Evolutionary conservation across 2,329 filamentous ascomycete species (phyloP).

Genomic region (Cladosporium sp.): DNA sequence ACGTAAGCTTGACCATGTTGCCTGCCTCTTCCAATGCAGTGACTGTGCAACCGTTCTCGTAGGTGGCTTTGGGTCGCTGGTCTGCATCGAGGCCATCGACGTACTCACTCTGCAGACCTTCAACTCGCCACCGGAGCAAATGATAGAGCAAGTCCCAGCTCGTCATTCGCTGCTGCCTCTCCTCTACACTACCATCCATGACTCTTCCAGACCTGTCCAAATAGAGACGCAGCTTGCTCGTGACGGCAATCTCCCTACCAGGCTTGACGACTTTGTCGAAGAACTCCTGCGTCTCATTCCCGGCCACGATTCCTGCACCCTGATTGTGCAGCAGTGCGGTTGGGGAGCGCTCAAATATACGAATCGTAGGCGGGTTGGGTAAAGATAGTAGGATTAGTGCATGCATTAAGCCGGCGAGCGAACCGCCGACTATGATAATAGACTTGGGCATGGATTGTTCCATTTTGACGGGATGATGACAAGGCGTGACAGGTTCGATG

Average conservation of each 20-base stretch:
- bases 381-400: constrained; percentile 30
- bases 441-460: constrained; percentile 22
- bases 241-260: constrained; percentile 36
- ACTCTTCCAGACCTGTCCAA: constrained; percentile 32
- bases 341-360: constrained; percentile 46
- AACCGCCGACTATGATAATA: constrained; percentile 35
- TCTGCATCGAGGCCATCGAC: constrained; percentile 25
- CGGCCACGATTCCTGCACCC: constrained; percentile 51
- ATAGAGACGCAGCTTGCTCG: constrained; percentile 31
- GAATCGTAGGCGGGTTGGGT: constrained; percentile 27
- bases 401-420: constrained; percentile 33
- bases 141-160: constrained; percentile 52
- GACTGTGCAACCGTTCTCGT: constrained; percentile 36
- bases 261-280: constrained; percentile 45
- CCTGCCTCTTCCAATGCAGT: constrained; percentile 28
- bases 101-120: constrained; percentile 39
- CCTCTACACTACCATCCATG: constrained; percentile 30
- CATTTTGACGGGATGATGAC: background rate
- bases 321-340: constrained; percentile 48
- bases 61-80: constrained; percentile 25
- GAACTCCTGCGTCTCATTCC: constrained; percentile 45
- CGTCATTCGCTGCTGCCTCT: constrained; percentile 48
- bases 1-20: constrained; percentile 29
- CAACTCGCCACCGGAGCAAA: constrained; percentile 48
- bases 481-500: background rate